Conservation (phyloP, 2,329 filamentous ascomycete species). For the Epichloe aotearoae region DNA sequence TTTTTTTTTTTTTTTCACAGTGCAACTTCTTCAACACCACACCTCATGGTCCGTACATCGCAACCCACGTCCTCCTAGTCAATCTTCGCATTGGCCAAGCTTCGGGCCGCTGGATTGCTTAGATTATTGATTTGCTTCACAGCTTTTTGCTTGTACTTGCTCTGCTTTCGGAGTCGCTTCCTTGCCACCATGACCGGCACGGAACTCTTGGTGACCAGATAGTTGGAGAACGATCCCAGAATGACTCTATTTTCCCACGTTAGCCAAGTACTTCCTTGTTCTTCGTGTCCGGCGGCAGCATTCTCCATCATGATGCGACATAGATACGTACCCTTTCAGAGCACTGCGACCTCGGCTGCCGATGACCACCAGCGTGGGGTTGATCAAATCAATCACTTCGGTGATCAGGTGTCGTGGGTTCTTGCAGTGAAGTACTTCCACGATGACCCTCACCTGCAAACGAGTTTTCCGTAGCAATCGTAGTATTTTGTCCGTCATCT, state of each 20-base stretch:
- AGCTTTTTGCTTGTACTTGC: conserved; percentile 57
- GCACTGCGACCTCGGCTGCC: conserved; percentile 85
- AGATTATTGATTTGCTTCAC: conserved; percentile 73
- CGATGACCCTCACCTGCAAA: conserved; percentile 81
- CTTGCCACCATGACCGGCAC: conserved; percentile 96
- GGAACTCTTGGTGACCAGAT: conserved; percentile 90
- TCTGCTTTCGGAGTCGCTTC: conserved; percentile 78
- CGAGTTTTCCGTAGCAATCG: conserved; percentile 79
- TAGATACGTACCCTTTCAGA: conserved; percentile 64
- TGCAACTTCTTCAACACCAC: background rate
- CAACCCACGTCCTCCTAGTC: conserved; percentile 35
- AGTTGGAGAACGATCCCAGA: conserved; percentile 92
- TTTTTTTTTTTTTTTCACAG: too few species aligned
- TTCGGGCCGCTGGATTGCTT: conserved; percentile 51
- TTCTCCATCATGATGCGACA: background rate
- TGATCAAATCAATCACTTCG: conserved; percentile 88
- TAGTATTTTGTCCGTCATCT: conserved; percentile 75
- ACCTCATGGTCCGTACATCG: background rate
- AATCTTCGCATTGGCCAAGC: conserved; percentile 60
- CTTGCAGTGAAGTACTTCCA: conserved; percentile 97
- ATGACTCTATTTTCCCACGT: conserved; percentile 51
- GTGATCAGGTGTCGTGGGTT: conserved; percentile 92
- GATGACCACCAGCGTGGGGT: conserved; percentile 83
- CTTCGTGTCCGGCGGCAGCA: background rate
- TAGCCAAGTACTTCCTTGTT: background rate